Percentiles rank a stretch among this genome's conserved stretches.
These are phyloP conservation scores for Suillus cothurnatus DNA, from an alignment of 768 basidiomycete genomes.

Conservation along the genomic window DNA sequence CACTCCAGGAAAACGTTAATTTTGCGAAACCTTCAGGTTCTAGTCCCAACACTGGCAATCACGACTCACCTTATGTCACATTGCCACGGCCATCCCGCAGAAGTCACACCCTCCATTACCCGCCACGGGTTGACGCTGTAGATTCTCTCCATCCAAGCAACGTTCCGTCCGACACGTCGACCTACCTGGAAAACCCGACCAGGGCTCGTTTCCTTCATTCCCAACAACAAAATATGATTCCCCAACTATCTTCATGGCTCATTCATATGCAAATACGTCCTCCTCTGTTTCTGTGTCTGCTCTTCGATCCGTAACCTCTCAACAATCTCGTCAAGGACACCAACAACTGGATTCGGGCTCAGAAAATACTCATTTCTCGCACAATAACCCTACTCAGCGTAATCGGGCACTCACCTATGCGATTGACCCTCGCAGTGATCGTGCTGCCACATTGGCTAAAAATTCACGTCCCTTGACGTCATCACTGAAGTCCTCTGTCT, in stretches of 20 bases:
- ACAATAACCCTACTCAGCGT: neutral
- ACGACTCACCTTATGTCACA: slow-evolving; percentile 53
- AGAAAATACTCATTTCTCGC: slow-evolving; percentile 13
- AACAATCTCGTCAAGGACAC: slow-evolving; percentile 21
- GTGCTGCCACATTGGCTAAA: neutral
- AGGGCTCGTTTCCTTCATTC: slow-evolving; percentile 21
- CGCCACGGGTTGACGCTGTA: slow-evolving; percentile 17
- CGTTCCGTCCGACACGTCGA: slow-evolving; percentile 21
- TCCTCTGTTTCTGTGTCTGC: slow-evolving; percentile 22
- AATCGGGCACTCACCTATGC: slow-evolving; percentile 4
- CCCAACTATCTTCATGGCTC: slow-evolving; percentile 32
- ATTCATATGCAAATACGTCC: slow-evolving; percentile 56
- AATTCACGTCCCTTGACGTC: neutral
- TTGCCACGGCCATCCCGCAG: slow-evolving; percentile 24
- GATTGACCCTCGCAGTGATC: neutral
- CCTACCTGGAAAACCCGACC: slow-evolving; percentile 19
- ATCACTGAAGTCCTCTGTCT: slow-evolving; percentile 55
- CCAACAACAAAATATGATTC: slow-evolving; percentile 11
- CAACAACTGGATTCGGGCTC: slow-evolving; percentile 14
- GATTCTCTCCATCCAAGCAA: slow-evolving; percentile 18
- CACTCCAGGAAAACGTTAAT: neutral
- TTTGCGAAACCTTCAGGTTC: neutral
- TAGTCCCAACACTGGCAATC: slow-evolving; percentile 37
- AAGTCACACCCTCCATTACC: slow-evolving; percentile 15
- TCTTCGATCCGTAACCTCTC: slow-evolving; percentile 25